Evolutionary conservation across 1,284 basidiomycete genomes (phyloP), one percentile per base, ranked within the genome.

Genomic region (Fomitiporia mediterranea): DNA sequence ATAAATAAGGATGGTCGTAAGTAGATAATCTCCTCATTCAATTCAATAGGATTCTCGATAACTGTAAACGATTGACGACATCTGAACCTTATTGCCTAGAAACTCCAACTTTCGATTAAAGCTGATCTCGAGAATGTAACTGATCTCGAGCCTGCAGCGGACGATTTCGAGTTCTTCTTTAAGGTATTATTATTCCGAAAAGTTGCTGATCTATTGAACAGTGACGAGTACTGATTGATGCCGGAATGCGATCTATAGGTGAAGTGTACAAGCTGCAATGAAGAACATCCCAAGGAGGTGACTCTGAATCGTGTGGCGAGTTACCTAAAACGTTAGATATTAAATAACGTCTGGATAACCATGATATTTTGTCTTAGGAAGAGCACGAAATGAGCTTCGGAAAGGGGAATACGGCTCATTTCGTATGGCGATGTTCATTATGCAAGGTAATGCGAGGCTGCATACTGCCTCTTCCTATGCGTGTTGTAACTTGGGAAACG

Each of bases 111-210:
- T 17, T 85, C 82, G 40, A 87, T 89, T 67, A 83, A 84, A 70
- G 89, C 88, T 25, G 85, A 88, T 4, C 76, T 91, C 43, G 86
- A 91, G 66, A 86, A 87, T 62, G 81, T 91, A 59, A 86, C 86
- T 13, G 74, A 81, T 65, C 72, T 91, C 23, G 70, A 72, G 42
- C 89, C 89, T 21, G 75, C 77, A 7, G 69, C 75, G 3, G 76
- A 83, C 35, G 77, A 83, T 60, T 91, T 87, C 61, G 85, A 90
- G 59, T 91, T 81, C 68, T 86, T 86, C 72, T 91, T 91, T 72
- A 67, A 86, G 74, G 88, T 87, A 30, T 17, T 11, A 9, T 7
- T 23, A 2, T 9, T 23, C 2, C 27, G 42, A 43, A 2, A 9
- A 11, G 5, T 8, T 17, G 27, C 39, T 32, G 30, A 38, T 34